These are phyloP conservation scores for Ceratocystis smalleyi DNA, from an alignment of 2,329 filamentous ascomycete genomes.

Conservation along the genomic window DNA sequence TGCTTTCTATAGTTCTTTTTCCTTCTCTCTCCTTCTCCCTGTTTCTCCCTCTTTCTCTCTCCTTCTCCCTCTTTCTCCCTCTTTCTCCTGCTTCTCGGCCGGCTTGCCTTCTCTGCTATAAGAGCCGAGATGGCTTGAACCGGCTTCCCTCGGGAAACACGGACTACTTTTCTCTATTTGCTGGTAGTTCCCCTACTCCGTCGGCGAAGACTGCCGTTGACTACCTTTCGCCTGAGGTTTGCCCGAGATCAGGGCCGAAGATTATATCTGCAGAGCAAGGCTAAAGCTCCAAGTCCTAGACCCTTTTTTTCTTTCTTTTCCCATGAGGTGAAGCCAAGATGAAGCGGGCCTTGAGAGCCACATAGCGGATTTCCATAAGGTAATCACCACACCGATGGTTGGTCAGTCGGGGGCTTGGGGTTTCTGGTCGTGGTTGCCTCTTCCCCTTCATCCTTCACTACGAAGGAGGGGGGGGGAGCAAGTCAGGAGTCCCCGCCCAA, in stretches of 20 bases:
- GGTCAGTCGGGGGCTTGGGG: neutral
- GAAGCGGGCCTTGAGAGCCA: conserved; percentile 1
- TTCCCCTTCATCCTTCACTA: neutral
- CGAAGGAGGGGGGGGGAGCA: neutral
- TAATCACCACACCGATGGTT: conserved; percentile 1
- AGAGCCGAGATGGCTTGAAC: neutral
- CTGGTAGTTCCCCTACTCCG: neutral
- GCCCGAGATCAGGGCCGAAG: neutral
- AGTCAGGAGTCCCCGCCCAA: neutral
- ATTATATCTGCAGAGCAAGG: neutral
- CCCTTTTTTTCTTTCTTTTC: neutral
- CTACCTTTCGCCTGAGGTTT: neutral
- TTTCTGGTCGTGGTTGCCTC: neutral
- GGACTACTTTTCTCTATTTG: neutral
- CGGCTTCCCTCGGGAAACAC: conserved; percentile 5
- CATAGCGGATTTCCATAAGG: neutral
- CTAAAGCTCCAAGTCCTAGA: neutral
- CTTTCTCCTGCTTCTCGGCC: neutral
- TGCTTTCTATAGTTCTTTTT: neutral
- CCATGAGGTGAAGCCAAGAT: neutral
- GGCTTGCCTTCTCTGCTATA: neutral
- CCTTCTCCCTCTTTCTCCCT: neutral
- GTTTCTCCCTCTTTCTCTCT: neutral
- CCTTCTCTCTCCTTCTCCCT: neutral
- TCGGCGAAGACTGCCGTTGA: neutral